Evolutionary conservation across 1,284 basidiomycete genomes (phyloP).

Genomic region (Ceratobasidium theobromae): DNA sequence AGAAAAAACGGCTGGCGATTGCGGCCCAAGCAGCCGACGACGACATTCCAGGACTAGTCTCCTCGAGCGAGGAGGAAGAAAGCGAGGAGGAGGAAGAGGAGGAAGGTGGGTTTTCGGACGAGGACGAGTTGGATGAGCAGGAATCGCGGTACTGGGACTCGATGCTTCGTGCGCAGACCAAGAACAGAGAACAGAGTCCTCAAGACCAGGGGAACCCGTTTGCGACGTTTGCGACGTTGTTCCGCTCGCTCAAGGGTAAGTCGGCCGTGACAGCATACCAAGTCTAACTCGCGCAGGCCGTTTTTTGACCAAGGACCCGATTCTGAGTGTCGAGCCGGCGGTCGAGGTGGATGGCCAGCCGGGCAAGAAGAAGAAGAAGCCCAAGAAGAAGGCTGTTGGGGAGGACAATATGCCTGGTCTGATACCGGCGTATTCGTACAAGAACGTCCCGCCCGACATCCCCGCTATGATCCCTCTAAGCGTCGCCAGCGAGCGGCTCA

Average conservation of each 20-base stretch:
- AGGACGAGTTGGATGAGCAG: conserved; percentile 6
- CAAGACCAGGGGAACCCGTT: neutral
- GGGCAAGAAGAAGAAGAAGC: conserved; percentile 28
- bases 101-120: neutral
- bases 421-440: conserved; percentile 6
- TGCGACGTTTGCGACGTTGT: conserved; percentile 14
- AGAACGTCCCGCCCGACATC: neutral
- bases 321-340: conserved; percentile 11
- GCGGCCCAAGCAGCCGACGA: neutral
- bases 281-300: conserved; percentile 6
- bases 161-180: neutral
- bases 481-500: conserved; percentile 24
- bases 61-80: neutral
- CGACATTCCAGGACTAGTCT: neutral
- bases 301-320: conserved; percentile 14
- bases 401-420: conserved; percentile 13
- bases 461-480: conserved; percentile 20
- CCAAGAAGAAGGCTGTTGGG: conserved; percentile 32
- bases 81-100: neutral
- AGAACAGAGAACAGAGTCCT: neutral
- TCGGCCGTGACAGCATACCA: too few relatives aligned
- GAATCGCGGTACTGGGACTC: neutral
- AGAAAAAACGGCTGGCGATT: neutral
- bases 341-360: conserved; percentile 7
- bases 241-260: conserved; percentile 24